Conservation (phyloP, 2,329 filamentous ascomycete genomes). For the Penicillium sp. region DNA sequence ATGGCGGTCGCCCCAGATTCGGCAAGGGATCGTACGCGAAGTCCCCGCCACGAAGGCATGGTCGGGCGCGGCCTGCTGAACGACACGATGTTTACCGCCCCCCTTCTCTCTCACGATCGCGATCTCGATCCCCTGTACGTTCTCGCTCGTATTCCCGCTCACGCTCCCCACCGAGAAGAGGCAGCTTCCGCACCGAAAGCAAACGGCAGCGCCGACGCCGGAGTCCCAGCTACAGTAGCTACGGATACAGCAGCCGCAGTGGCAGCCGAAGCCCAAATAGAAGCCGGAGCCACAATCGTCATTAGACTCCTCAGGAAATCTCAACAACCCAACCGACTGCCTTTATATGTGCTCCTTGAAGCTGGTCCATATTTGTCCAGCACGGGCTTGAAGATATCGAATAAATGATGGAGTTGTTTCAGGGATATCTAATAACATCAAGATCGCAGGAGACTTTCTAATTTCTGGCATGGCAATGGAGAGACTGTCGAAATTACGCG, state of each 20-base stretch:
- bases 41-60: conserved; percentile 40
- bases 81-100: conserved; percentile 59
- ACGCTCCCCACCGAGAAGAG: conserved; percentile 41
- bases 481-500: background rate
- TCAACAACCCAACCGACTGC: background rate
- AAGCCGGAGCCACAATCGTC: conserved; percentile 46
- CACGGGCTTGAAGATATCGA: background rate
- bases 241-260: conserved; percentile 59
- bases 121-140: conserved; percentile 40
- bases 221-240: conserved; percentile 63
- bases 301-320: background rate
- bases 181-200: conserved; percentile 34
- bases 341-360: background rate
- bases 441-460: background rate
- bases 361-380: background rate
- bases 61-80: conserved; percentile 45
- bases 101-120: conserved; percentile 51
- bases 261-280: conserved; percentile 46
- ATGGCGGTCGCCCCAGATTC: conserved; percentile 51
- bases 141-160: conserved; percentile 43
- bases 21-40: conserved; percentile 28
- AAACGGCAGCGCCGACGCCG: conserved; percentile 49
- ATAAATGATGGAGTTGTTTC: background rate
- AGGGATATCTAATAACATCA: background rate
- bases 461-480: background rate